Base-by-base conservation (phyloP, 352 stramenopile species). In the Phytophthora pistaciae region DNA sequence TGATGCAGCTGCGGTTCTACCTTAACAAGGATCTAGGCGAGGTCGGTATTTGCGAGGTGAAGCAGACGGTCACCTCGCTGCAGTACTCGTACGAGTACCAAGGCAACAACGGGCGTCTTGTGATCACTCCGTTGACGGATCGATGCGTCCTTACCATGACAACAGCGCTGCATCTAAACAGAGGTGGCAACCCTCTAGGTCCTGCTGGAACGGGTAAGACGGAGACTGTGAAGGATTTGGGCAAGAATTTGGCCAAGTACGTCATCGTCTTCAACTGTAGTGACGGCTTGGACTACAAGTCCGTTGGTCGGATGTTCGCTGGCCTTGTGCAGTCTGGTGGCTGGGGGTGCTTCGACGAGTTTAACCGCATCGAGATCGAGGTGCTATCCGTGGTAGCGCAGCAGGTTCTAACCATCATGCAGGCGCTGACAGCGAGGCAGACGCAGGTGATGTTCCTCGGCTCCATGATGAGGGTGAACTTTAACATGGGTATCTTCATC, bases 351-450 rank as follows among this genome's bases (percentile, higher is more conserved):
- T 98, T 98, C 52, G 95, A 98, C 76, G 95, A 98, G 69, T 98
- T 98, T 71, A 98, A 98, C 64, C 91, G 95, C n/a, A 98, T 98
- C 59, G 95, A 98, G 70, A 98, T 98, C 33, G 95, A 98, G 66
- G 95, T 98, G 52, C 71, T 98, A 5, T 98, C 93, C 7, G 95
- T 98, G 23, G 93, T 98, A 3, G 95, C 95, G 20, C 94, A 97
- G 55, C 92, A 98, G 58, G 90, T 98, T 44, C 61, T 97, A 40
- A 96, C 89, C 6, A 97, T 98, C 68, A 93, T 96, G 83, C 88
- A 97, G 60, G 92, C 92, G 20, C 78, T 97, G 5, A 91, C 87
- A 33, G 75, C 85, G 52, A 91, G 93, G 52, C 82, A 93, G 61
- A 78, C 76, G 1, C 79, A 90, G 20, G 63, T 98, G 36, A 87